Evolutionary conservation across 2,329 filamentous ascomycete species (phyloP).

Genomic region (Talaromyces sp.): DNA sequence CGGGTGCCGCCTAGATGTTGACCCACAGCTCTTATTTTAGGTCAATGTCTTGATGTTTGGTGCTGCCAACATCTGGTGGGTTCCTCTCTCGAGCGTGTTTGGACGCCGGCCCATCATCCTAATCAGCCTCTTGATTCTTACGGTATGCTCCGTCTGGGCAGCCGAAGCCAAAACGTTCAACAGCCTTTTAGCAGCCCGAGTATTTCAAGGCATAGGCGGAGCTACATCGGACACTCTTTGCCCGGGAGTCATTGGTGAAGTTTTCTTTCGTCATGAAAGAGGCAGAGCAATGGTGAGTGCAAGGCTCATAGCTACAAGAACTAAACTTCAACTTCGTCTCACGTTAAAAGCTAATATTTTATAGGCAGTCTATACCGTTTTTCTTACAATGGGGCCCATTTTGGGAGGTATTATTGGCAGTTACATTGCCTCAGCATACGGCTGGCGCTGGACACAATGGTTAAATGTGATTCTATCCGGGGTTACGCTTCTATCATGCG

Average conservation of each 20-base stretch:
- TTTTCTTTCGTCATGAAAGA: not conserved
- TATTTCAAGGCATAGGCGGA: not conserved
- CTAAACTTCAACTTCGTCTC: not conserved
- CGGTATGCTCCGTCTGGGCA: not conserved
- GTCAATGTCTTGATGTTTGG: not conserved
- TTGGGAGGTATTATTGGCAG: not conserved
- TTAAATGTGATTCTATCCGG: not conserved
- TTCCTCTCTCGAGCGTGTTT: not conserved
- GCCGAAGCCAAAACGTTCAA: not conserved
- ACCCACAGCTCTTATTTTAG: not conserved
- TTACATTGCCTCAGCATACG: not conserved
- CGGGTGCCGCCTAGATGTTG: not conserved
- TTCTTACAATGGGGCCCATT: not conserved
- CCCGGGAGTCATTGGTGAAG: not conserved
- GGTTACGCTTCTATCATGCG: not conserved
- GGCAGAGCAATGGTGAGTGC: not conserved
- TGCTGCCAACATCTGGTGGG: not conserved
- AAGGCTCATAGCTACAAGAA: not conserved
- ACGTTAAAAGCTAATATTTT: not conserved
- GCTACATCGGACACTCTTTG: not conserved
- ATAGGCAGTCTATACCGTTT: not conserved
- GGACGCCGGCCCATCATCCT: not conserved
- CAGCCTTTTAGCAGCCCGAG: not conserved
- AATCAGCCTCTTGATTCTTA: not conserved
- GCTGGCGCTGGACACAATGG: conserved; percentile 3